These are phyloP conservation scores for Pestalotiopsis sp. DNA, from an alignment of 2,329 filamentous ascomycete species.

Conservation along the genomic window DNA sequence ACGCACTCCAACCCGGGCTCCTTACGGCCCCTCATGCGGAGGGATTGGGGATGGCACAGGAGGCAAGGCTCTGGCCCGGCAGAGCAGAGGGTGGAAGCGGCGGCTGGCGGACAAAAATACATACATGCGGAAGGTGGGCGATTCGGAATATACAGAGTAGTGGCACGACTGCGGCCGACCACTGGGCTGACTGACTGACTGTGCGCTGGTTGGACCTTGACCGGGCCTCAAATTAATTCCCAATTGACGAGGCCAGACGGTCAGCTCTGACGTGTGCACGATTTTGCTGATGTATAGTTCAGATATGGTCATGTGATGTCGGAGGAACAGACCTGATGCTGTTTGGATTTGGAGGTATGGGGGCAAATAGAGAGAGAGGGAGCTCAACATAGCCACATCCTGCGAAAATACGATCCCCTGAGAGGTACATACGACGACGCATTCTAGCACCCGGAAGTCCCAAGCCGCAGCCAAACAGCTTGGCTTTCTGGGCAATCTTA, in stretches of 20 bases:
- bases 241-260: not conserved
- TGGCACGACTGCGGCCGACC: not conserved
- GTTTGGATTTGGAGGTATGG: not conserved
- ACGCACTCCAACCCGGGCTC: not conserved
- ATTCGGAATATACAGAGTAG: not conserved
- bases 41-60: not conserved
- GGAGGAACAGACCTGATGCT: not conserved
- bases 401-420: not conserved
- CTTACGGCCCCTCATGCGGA: not conserved
- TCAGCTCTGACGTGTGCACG: not conserved
- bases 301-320: not conserved
- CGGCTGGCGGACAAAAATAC: not conserved
- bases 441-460: not conserved
- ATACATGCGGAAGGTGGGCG: conserved; percentile 8
- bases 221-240: not conserved
- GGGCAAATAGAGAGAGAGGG: not conserved
- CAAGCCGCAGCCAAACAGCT: not conserved
- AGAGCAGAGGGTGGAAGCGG: conserved; percentile 3
- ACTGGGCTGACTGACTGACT: not conserved
- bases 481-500: not conserved
- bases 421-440: not conserved
- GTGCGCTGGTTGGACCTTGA: not conserved
- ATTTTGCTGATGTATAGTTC: not conserved
- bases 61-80: not conserved
- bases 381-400: not conserved